These are phyloP conservation scores for Punctularia strigosozonata DNA, from an alignment of 768 basidiomycete species.

Conservation along the genomic window DNA sequence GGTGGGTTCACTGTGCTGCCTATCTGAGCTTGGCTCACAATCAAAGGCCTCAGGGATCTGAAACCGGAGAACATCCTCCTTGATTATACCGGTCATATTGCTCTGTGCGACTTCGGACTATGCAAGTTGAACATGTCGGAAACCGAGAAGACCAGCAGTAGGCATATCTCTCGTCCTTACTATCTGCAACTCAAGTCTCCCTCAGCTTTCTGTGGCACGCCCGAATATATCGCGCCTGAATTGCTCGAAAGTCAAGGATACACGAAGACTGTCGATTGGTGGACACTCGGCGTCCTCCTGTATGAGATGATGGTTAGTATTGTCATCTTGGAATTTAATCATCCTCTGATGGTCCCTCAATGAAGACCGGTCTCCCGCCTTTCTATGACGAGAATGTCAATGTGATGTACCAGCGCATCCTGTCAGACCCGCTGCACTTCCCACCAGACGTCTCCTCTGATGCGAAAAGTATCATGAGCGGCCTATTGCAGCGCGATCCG, in stretches of 20 bases:
- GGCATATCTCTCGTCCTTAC: constrained; percentile 13
- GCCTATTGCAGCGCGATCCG: constrained; percentile 84
- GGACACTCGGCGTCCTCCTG: constrained; percentile 92
- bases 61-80: constrained; percentile 98
- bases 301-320: constrained; percentile 87
- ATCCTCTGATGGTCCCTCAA: constrained; percentile 3
- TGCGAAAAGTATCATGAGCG: constrained; percentile 81
- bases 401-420: constrained; percentile 93
- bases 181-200: constrained; percentile 2
- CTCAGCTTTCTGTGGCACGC: constrained; percentile 81
- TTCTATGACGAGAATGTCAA: constrained; percentile 99
- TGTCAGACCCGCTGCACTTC: constrained; percentile 88
- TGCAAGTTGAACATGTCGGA: constrained; percentile 97
- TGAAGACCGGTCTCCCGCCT: constrained; percentile 86
- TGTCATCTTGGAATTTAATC: constrained; percentile 3
- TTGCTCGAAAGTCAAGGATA: constrained; percentile 94
- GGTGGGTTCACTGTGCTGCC: constrained; percentile 31
- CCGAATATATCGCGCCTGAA: constrained; percentile 97
- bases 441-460: constrained; percentile 80
- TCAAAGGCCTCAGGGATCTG: constrained; percentile 51
- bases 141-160: constrained; percentile 94
- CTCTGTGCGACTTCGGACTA: constrained; percentile 95
- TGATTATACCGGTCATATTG: constrained; percentile 97
- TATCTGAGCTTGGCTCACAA: constrained; percentile 1
- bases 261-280: constrained; percentile 98